These are phyloP conservation scores for Globisporangium ultimum DNA, from an alignment of 352 stramenopile genomes.

Conservation along the genomic window DNA sequence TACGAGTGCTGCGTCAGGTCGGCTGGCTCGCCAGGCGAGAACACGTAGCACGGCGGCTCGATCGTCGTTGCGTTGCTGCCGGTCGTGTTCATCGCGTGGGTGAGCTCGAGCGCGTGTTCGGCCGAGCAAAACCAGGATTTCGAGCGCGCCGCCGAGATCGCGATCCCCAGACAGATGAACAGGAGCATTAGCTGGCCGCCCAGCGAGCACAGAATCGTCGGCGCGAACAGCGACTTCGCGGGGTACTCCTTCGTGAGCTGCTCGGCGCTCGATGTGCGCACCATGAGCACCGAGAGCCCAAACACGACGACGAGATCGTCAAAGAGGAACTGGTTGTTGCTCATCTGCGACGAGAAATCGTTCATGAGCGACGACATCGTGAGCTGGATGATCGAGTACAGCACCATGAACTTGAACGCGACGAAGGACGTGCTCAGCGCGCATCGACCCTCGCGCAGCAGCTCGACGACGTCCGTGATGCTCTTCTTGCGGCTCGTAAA, in stretches of 20 bases:
- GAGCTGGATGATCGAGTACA: conserved; percentile 89
- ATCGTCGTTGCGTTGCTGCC: conserved; percentile 30
- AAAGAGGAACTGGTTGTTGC: conserved; percentile 78
- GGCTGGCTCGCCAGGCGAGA: conserved; percentile 36
- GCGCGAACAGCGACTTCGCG: conserved; percentile 58
- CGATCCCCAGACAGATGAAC: conserved; percentile 51
- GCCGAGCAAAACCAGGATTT: conserved; percentile 70
- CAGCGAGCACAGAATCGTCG: conserved; percentile 55
- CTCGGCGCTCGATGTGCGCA: conserved; percentile 43
- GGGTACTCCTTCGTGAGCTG: conserved; percentile 40
- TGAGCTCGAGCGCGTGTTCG: conserved; percentile 37
- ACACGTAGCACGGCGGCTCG: conserved; percentile 60
- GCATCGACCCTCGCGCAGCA: conserved; percentile 88
- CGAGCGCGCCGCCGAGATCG: conserved; percentile 43
- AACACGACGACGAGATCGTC: conserved; percentile 77
- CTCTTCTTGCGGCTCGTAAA: conserved; percentile 87
- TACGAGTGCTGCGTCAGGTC: conserved; percentile 72
- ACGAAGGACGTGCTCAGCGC: conserved; percentile 88
- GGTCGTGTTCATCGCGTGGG: conserved; percentile 17
- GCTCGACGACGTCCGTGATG: conserved; percentile 78
- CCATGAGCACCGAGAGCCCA: conserved; percentile 68
- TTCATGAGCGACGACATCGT: conserved; percentile 71
- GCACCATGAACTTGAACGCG: conserved; percentile 91
- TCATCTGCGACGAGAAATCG: conserved; percentile 62
- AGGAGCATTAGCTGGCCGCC: conserved; percentile 51